Conservation (phyloP, 495 filamentous ascomycete genomes). For the Pseudoneurospora amorphoporcata region DNA sequence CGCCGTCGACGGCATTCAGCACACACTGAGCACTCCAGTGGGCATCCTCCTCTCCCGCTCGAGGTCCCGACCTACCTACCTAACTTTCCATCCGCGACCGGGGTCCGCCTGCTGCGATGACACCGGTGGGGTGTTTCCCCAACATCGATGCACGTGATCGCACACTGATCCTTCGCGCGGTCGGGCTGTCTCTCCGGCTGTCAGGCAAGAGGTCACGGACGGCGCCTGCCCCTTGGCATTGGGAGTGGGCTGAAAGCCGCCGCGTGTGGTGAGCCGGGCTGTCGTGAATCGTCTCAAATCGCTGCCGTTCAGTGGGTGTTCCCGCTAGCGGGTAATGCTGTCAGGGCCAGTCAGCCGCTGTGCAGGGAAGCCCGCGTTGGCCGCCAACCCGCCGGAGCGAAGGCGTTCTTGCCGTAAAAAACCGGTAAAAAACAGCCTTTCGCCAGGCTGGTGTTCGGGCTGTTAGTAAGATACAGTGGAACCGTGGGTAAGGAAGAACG, state of each 20-base stretch:
- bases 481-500: constrained; percentile 12
- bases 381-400: background rate
- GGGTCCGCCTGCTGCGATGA: background rate
- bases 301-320: background rate
- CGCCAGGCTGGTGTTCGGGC: background rate
- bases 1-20: background rate
- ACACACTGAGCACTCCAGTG: background rate
- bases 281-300: background rate
- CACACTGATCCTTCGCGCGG: background rate
- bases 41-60: background rate
- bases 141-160: background rate
- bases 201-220: background rate
- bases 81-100: background rate
- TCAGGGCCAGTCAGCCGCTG: background rate
- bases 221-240: background rate
- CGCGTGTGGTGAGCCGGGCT: background rate
- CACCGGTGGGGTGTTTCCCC: background rate
- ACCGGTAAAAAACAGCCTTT: background rate
- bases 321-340: background rate
- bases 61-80: background rate
- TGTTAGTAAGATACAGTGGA: background rate
- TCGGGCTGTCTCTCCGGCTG: background rate
- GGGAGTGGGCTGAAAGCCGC: background rate
- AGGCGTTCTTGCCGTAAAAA: background rate
- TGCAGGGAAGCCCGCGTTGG: background rate